These are phyloP conservation scores for Penicillium taxi DNA, from an alignment of 495 filamentous ascomycete species.

Conservation along the genomic window DNA sequence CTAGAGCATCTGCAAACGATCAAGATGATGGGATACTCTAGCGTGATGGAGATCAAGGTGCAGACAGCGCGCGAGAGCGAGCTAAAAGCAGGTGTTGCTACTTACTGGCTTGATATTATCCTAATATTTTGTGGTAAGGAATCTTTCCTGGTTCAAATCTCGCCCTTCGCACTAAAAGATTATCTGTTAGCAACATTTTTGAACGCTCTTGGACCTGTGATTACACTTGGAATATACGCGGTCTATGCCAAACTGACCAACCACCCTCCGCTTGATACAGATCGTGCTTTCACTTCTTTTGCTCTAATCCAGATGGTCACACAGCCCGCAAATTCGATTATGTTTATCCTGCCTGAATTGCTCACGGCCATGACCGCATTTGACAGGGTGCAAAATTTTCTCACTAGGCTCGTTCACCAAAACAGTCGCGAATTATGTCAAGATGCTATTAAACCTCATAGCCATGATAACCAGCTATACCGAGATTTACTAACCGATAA, in stretches of 20 bases:
- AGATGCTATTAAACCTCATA: no score
- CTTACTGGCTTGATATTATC: not conserved
- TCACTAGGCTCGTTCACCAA: not conserved
- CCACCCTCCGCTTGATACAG: not conserved
- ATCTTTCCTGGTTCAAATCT: no score
- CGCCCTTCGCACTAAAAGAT: not conserved
- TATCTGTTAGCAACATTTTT: not conserved
- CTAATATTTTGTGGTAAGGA: not conserved
- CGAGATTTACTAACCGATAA: not conserved
- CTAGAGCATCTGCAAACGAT: not conserved
- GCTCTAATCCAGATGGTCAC: constrained; percentile 1
- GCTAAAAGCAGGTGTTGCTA: not conserved
- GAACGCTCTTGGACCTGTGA: not conserved
- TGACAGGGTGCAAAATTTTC: constrained; percentile 1
- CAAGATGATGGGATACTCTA: not conserved
- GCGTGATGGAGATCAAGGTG: not conserved
- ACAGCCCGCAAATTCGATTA: not conserved
- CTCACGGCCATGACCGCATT: not conserved
- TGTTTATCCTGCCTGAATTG: not conserved
- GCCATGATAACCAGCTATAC: no score
- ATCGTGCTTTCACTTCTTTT: constrained; percentile 1
- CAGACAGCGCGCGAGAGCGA: not conserved
- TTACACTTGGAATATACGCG: not conserved
- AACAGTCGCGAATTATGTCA: no score
- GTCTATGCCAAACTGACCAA: not conserved